A percentile compares a stretch with the other conserved stretches of the same genome.
phyloP scores from a whole-genome alignment of 495 filamentous ascomycete species.

The Xylaria grammica region DNA sequence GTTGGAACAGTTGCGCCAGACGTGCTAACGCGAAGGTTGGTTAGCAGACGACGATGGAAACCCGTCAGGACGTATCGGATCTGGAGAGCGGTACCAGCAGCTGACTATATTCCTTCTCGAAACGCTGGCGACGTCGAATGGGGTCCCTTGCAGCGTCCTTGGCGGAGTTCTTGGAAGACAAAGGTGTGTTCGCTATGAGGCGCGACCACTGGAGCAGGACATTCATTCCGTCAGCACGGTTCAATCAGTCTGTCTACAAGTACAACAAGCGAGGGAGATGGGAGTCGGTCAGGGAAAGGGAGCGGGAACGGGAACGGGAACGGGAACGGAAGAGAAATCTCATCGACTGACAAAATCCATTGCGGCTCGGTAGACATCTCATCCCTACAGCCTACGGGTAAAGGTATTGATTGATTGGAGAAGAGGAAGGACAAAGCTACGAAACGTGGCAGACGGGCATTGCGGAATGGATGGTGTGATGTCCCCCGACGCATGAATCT shows the following conservation, averaged over 20 bases:
- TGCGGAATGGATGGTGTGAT: neutral
- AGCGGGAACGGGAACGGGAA: neutral
- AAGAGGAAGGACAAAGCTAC: neutral
- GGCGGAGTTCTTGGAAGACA: conserved; percentile 60
- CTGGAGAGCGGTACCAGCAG: conserved; percentile 65
- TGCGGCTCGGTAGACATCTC: conserved; percentile 43
- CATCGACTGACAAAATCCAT: conserved; percentile 49
- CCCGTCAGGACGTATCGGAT: neutral
- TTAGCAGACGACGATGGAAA: conserved; percentile 5
- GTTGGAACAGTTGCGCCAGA: conserved; percentile 73
- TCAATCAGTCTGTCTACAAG: conserved; percentile 2
- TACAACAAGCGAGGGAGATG: neutral
- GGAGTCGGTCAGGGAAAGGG: neutral
- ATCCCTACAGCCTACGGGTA: conserved; percentile 3
- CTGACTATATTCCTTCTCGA: conserved; percentile 86
- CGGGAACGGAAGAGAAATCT: neutral
- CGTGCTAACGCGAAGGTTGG: conserved; percentile 60
- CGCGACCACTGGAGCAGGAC: conserved; percentile 74
- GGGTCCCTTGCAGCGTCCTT: conserved; percentile 73
- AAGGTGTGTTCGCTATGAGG: conserved; percentile 80
- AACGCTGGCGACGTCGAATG: conserved; percentile 83
- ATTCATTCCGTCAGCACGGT: conserved; percentile 16
- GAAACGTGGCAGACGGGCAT: neutral
- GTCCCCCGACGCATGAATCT: conserved; percentile 10
- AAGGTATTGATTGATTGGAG: neutral